Base-by-base conservation (phyloP, 495 filamentous ascomycete species). In the Penicillium flavigenum region DNA sequence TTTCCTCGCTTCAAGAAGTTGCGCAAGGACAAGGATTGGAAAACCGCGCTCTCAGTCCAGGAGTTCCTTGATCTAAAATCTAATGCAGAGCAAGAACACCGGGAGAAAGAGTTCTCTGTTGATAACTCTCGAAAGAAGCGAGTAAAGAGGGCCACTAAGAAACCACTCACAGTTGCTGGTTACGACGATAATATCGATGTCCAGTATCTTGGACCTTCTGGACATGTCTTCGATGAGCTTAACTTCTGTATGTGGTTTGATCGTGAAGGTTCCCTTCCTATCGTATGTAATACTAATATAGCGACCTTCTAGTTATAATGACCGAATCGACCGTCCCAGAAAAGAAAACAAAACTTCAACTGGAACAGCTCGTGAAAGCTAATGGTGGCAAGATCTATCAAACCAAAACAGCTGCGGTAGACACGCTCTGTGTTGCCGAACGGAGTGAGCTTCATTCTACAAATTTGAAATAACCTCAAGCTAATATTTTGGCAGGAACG, bases 1-100 rank as follows among this genome's bases (percentile, higher is more conserved):
- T 98, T 98, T 63, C 94, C 94, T 1, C 83, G 94, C 12, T 97
- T 98, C 72, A 94, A 91, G 63, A 84, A 79, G 53, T 68, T 98
- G 27, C 82, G 92, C 16, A 78, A 80, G 24, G 94, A 98, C 67
- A 91, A 91, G 58, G 77, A 85, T 51, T 98, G 95, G 95, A 81
- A 86, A 45, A 82, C 79, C 26, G 88, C 92, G 8, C 77, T 97
- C 9, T 87, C 87, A 4, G 75, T 92, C 6, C 80, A 86, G 38
- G 92, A 90, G 31, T 96, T 96, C 60, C 65, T 86, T 38, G 80
- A 85, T 9, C 72, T 98, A 22, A 88, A 90, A 62, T 75, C 76
- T 2, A 84, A 86, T 57, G 86, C 83, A 0, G 90, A 96, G 60
- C 79, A 85, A 38, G 86, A 90, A 56, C 81, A 86, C 22, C 85